Base-by-base conservation (phyloP, 1,284 basidiomycete genomes). In the Lentinula novae-zelandiae region DNA sequence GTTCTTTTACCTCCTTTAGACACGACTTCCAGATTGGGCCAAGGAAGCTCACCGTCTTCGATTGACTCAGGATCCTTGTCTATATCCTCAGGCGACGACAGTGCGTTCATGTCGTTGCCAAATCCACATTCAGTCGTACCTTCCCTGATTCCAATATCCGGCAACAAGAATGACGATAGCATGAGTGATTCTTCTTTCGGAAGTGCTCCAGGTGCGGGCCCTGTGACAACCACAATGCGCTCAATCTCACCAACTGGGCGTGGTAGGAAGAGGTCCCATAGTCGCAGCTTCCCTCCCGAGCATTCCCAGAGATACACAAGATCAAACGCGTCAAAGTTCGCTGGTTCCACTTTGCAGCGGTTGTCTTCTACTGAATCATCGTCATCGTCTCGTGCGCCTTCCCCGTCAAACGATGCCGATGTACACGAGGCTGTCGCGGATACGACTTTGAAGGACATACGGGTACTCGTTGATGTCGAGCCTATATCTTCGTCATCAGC, bases 31-130 rank as follows among this genome's bases (percentile, higher is more conserved):
- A 51, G 9, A 15, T 55, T 27, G 13, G 57, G 48, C 15, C 22
- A 56, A 15, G 54, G 20, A 33, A 56, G 54, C 36, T 51, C 49
- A 1, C 46, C 53, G 4, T 67, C 70, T 12, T 70, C 70, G 4
- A 78, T 82, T 34, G 58, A 66, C 27, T 65, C 66, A 34, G 65
- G 68, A 13, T 75, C 76, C 10, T 59, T 71, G 20, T 67, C 70
- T 5, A 56, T 56, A 33, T 44, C 40, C n/a, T 56, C 54, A 17
- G 54, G 54, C 3, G 54, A 56, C 20, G 54, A 56, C 13, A 22
- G 20, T 7, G 12, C 22, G 20, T 56, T 42, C 13, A 33, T 56
- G 42, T 34, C 40, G n/a, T 31, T 46, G 54, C 17, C 31, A 10
- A 44, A 56, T 33, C 12, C 22, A 15, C 40, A 8, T 17, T 15